Percentiles rank a stretch among this genome's conserved stretches.
Evolutionary conservation across 1,139 yeast genomes (phyloP).

Genomic region (Magnusiomyces starmeri): DNA sequence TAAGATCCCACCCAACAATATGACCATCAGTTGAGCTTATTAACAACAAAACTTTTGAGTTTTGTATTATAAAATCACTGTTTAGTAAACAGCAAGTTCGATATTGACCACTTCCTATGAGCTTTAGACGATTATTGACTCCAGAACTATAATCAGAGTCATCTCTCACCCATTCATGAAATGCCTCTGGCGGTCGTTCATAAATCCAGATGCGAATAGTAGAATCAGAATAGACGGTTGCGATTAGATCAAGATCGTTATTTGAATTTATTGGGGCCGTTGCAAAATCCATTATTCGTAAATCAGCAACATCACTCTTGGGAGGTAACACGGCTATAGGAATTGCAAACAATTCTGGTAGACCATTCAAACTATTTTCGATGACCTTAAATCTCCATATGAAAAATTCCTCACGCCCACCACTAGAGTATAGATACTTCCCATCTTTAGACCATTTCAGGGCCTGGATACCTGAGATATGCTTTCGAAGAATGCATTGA

Average conservation of each 20-base stretch:
- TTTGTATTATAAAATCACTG: conserved; percentile 40
- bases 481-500: conserved; percentile 64
- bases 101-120: conserved; percentile 47
- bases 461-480: conserved; percentile 81
- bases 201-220: conserved; percentile 59
- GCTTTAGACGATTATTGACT: conserved; percentile 8
- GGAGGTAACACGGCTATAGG: conserved; percentile 32
- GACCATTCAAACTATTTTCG: conserved; percentile 7
- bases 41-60: conserved; percentile 36
- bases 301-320: conserved; percentile 57
- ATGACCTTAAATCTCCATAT: conserved; percentile 56
- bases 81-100: conserved; percentile 70
- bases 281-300: conserved; percentile 80
- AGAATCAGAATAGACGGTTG: conserved; percentile 82
- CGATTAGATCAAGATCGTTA: conserved; percentile 39
- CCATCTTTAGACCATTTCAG: conserved; percentile 51
- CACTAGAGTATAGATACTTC: conserved; percentile 54
- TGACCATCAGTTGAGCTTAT: conserved; percentile 81
- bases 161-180: too few species aligned
- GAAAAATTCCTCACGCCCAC: conserved; percentile 85
- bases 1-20: conserved; percentile 53
- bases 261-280: conserved; percentile 26
- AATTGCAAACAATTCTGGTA: conserved; percentile 20
- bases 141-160: conserved; percentile 38
- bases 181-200: conserved; percentile 35